Percentiles rank a stretch among this genome's conserved stretches.
Conservation (phyloP, 208 protist genomes). For the Leishmania amazonensis region DNA sequence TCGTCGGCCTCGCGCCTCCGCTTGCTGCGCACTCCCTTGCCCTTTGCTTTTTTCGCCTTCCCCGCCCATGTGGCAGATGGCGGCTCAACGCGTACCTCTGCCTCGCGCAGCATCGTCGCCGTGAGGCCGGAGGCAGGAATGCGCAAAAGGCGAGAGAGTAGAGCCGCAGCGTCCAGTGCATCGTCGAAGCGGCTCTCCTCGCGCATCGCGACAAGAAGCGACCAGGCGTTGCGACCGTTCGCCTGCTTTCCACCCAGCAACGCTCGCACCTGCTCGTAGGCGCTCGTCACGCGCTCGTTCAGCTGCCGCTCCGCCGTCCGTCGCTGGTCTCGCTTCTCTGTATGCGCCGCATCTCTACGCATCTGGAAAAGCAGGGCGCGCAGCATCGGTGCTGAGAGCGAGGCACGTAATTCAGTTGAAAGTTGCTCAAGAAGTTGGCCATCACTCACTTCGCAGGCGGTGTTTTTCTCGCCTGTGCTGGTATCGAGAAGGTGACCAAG, state of each 20-base stretch:
- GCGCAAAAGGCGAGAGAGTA: conserved; percentile 55
- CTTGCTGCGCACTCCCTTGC: conserved; percentile 3
- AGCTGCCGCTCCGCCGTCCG: conserved; percentile 57
- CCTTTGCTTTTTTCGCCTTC: neutral
- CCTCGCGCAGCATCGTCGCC: conserved; percentile 37
- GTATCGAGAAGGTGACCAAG: neutral
- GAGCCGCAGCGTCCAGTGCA: conserved; percentile 32
- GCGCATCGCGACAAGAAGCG: conserved; percentile 50
- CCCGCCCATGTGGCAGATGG: neutral
- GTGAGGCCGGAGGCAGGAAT: conserved; percentile 37
- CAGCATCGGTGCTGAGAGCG: conserved; percentile 63
- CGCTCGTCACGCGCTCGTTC: conserved; percentile 62
- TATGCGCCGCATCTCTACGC: conserved; percentile 47
- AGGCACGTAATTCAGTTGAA: conserved; percentile 66
- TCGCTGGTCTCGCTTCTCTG: conserved; percentile 43
- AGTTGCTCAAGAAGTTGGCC: conserved; percentile 45
- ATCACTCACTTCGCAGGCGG: conserved; percentile 8
- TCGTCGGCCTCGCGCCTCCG: conserved; percentile 12
- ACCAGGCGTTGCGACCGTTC: conserved; percentile 32
- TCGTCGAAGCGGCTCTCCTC: conserved; percentile 69
- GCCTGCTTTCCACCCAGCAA: conserved; percentile 50
- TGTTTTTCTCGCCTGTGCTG: neutral
- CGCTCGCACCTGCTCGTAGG: conserved; percentile 75
- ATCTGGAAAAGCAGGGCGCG: conserved; percentile 64
- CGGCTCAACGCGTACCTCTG: neutral